Conservation (phyloP, 2,329 filamentous ascomycete species). For the Sclerotinia nivalis region DNA sequence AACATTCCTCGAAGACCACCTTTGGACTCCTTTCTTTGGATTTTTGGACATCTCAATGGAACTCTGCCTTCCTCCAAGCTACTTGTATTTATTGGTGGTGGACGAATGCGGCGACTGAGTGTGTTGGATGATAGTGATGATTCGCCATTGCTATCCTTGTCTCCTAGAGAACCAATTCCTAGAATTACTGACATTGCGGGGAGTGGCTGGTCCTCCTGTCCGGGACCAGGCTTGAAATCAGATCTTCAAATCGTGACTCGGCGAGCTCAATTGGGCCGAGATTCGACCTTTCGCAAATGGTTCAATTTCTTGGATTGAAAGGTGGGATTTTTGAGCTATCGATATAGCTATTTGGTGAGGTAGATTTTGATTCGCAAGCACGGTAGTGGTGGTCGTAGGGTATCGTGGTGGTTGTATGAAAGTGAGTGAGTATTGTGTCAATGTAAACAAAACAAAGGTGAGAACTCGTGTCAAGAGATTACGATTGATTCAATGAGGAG, state of each 20-base stretch:
- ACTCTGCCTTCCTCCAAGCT: constrained; percentile 27
- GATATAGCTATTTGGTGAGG: neutral
- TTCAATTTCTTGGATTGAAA: neutral
- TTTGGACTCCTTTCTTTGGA: constrained; percentile 36
- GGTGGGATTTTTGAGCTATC: neutral
- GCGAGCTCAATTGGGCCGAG: constrained; percentile 6
- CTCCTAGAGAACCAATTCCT: neutral
- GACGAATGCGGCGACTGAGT: constrained; percentile 33
- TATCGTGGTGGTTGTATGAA: neutral
- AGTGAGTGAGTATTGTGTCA: neutral
- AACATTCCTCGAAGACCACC: constrained; percentile 40
- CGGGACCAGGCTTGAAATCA: neutral
- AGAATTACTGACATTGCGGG: constrained; percentile 7
- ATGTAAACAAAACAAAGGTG: constrained; percentile 14
- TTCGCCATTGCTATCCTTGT: neutral
- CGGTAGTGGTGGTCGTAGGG: neutral
- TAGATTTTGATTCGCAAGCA: neutral
- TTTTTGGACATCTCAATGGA: constrained; percentile 31
- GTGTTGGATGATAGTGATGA: constrained; percentile 15
- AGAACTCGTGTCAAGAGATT: neutral
- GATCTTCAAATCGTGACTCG: neutral
- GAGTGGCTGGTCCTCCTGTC: neutral
- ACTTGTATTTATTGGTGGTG: constrained; percentile 32
- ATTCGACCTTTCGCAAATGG: neutral
- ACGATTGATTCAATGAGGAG: constrained; percentile 3